Base-by-base conservation (phyloP, 495 filamentous ascomycete genomes). In the Neurospora tetrasperma region DNA sequence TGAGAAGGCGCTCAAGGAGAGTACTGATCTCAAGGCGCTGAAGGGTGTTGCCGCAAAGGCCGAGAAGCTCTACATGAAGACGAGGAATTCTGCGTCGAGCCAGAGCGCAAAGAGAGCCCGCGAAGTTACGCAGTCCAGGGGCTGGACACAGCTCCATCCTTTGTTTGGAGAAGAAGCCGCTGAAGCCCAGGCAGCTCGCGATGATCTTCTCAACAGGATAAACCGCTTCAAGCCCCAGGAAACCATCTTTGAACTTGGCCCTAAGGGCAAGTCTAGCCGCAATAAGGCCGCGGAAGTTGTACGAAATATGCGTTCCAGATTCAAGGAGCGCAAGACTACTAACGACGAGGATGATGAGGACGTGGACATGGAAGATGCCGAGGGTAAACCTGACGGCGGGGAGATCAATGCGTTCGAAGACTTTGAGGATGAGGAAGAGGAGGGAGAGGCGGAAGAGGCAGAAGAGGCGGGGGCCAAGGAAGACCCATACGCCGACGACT, bases 221-320 rank as follows among this genome's bases (percentile, higher is more conserved):
- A 92, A 92, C 75, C 89, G 89, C 3, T 98, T 94, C 83, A 87
- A 94, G 76, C 96, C 96, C 1, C 86, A 89, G 69, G 96, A 99
- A 78, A 97, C 96, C 0, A 90, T 99, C 31, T 98, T 99, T 77
- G 96, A 99, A 79, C 90, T 97, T 74, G 91, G 94, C 4, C 90
- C 90, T 72, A 85, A 89, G 72, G 89, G 91, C 18, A 87, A 86
- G 73, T 81, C 82, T 5, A 86, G 86, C 35, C 85, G 87, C 66
- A 87, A 83, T 72, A 93, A 92, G 77, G 88, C 93, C 11, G 92
- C 92, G 10, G 92, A 97, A 66, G 85, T 96, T 31, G 93, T 97
- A 85, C 90, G 91, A 72, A 86, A 84, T 18, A 82, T 89, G 69
- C 83, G 91, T 80, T 81, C 88, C 83, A 85, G 89, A 85, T 86